A percentile compares a stretch with the other conserved stretches of the same genome.
phyloP scores from a whole-genome alignment of 306 rosid genomes.

The Cucurbita pepo region DNA sequence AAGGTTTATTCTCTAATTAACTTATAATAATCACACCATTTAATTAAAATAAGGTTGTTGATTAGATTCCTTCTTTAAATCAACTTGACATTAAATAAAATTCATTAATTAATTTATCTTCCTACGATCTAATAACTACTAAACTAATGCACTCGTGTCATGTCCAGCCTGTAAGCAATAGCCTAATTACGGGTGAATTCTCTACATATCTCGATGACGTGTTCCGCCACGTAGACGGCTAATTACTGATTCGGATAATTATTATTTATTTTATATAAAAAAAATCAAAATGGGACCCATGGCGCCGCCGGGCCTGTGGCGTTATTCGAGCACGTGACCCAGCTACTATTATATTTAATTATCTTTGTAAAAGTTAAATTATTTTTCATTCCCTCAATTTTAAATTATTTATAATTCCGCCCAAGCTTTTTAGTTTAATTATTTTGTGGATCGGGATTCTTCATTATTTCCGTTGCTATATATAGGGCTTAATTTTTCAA shows the following conservation, averaged over 20 bases:
- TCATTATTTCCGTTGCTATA: not conserved
- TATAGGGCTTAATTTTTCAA: not conserved
- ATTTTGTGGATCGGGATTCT: not conserved
- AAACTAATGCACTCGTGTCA: not conserved
- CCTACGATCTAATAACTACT: not conserved
- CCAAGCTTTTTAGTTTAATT: not conserved
- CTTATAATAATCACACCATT: not conserved
- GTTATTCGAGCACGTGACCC: conserved; percentile 1
- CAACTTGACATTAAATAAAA: not conserved
- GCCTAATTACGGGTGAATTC: too few relatives aligned
- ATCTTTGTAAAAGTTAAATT: not conserved
- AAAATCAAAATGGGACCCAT: not conserved
- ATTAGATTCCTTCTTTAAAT: not conserved
- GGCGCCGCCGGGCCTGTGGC: conserved; percentile 6
- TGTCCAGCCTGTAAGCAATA: not conserved
- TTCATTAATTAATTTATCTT: not conserved
- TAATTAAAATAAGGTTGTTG: not conserved
- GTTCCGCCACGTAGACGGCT: not conserved
- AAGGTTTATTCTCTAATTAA: not conserved
- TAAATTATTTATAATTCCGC: not conserved
- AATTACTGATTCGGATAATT: not conserved
- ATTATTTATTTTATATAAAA: too few relatives aligned
- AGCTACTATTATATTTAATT: not conserved
- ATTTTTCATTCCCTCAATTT: not conserved
- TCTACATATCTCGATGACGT: not conserved